A percentile compares a stretch with the other conserved stretches of the same genome.
Evolutionary conservation across 2,329 filamentous ascomycete genomes (phyloP).

Genomic region (Gnomoniopsis sp.): DNA sequence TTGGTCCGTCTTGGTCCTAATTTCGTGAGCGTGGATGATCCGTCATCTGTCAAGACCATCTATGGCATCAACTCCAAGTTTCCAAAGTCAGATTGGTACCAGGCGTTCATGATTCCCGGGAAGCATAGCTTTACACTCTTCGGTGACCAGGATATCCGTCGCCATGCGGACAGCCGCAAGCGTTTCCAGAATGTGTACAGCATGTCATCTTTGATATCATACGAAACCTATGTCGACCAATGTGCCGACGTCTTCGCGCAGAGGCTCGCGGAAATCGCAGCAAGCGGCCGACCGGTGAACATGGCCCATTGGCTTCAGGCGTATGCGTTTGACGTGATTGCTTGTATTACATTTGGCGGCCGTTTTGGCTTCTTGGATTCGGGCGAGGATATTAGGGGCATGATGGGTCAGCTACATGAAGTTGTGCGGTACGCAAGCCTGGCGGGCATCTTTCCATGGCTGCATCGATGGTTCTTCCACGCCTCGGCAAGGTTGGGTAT

Average conservation of each 20-base stretch:
- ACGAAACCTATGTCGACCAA: constrained; percentile 46
- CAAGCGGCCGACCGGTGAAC: constrained; percentile 29
- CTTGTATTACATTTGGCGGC: constrained; percentile 40
- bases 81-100: constrained; percentile 32
- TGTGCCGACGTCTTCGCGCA: constrained; percentile 38
- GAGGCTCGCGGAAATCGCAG: constrained; percentile 35
- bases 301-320: constrained; percentile 41
- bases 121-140: constrained; percentile 28
- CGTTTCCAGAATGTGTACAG: constrained; percentile 42
- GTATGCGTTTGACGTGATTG: constrained; percentile 50
- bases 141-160: constrained; percentile 29
- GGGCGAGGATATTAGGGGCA: constrained; percentile 40
- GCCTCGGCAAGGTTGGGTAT: constrained; percentile 4
- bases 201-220: constrained; percentile 44
- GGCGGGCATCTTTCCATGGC: constrained; percentile 5
- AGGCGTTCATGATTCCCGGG: constrained; percentile 22
- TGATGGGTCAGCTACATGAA: constrained; percentile 25
- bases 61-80: constrained; percentile 39
- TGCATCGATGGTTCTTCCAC: constrained; percentile 11
- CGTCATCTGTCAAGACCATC: constrained; percentile 33
- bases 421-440: constrained; percentile 7
- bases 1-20: constrained; percentile 38
- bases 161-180: constrained; percentile 35
- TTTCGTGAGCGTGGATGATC: constrained; percentile 37
- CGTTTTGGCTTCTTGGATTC: constrained; percentile 42